A percentile compares a stretch with the other conserved stretches of the same genome.
These are phyloP conservation scores for Fusarium decemcellulare DNA, from an alignment of 2,329 filamentous ascomycete genomes.

Conservation along the genomic window DNA sequence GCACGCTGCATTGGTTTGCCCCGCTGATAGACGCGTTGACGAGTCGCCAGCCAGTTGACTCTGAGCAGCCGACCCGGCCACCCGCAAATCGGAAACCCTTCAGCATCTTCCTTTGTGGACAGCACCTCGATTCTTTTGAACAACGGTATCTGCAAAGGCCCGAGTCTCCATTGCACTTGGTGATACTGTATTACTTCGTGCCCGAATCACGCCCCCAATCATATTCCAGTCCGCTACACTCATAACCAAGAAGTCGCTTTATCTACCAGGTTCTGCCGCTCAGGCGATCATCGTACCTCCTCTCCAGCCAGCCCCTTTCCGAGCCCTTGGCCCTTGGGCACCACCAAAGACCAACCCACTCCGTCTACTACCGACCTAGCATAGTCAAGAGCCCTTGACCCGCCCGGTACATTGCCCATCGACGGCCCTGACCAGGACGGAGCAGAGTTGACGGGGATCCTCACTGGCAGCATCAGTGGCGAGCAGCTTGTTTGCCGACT, in stretches of 20 bases:
- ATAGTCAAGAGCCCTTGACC: conserved; percentile 41
- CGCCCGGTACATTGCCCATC: conserved; percentile 32
- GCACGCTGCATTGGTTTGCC: conserved; percentile 43
- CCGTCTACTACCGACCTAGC: conserved; percentile 34
- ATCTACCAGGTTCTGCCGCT: conserved; percentile 27
- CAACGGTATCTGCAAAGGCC: conserved; percentile 23
- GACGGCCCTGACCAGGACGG: conserved; percentile 29
- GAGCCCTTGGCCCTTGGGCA: conserved; percentile 36
- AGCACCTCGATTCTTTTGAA: conserved; percentile 17
- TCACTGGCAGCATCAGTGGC: conserved; percentile 39
- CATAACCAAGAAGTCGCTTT: conserved; percentile 18
- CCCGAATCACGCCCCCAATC: conserved; percentile 2
- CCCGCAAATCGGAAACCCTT: conserved; percentile 39
- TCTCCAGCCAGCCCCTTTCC: conserved; percentile 45
- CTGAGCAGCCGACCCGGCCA: conserved; percentile 33
- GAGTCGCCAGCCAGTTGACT: conserved; percentile 37
- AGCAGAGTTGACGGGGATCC: conserved; percentile 40
- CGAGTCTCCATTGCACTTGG: conserved; percentile 27
- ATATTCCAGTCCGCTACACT: conserved; percentile 3
- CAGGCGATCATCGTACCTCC: conserved; percentile 39
- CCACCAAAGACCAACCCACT: conserved; percentile 18
- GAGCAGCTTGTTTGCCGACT: conserved; percentile 42
- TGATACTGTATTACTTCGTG: conserved; percentile 24
- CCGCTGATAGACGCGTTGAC: conserved; percentile 43
- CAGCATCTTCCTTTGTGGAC: conserved; percentile 32